phyloP scores from a whole-genome alignment of 2,329 filamentous ascomycete species.

The Purpureocillium lavendulum region DNA sequence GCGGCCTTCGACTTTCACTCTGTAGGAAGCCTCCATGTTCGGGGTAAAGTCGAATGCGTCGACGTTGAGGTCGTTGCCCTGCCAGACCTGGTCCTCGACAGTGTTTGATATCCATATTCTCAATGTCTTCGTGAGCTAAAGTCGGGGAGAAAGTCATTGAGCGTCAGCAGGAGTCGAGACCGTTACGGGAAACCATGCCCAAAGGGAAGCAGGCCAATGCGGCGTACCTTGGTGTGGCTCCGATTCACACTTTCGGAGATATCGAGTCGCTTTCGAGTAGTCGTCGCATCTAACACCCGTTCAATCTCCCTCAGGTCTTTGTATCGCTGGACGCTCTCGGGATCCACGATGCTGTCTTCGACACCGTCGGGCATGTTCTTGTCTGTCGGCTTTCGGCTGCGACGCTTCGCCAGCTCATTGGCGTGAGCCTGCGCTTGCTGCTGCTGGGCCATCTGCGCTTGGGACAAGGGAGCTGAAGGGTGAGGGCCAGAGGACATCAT shows the following conservation, averaged over 20 bases:
- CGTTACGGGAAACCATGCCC: too few relatives aligned
- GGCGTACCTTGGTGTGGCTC: constrained; percentile 57
- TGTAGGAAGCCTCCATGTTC: constrained; percentile 70
- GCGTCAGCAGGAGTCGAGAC: not conserved
- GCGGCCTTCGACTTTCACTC: constrained; percentile 85
- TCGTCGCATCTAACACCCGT: constrained; percentile 79
- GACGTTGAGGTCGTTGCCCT: constrained; percentile 58
- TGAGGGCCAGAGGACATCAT: constrained; percentile 49
- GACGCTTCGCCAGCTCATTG: constrained; percentile 64
- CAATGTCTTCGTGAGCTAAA: constrained; percentile 69
- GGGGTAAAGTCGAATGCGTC: constrained; percentile 77
- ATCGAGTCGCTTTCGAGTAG: constrained; percentile 90
- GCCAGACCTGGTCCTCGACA: constrained; percentile 90
- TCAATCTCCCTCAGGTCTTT: constrained; percentile 78
- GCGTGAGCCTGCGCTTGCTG: constrained; percentile 45
- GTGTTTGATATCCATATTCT: constrained; percentile 95
- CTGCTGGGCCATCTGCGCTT: constrained; percentile 43
- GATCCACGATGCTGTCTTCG: constrained; percentile 67
- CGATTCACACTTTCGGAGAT: constrained; percentile 35
- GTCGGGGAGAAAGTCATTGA: not conserved
- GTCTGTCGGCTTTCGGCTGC: constrained; percentile 85
- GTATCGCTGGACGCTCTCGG: constrained; percentile 76
- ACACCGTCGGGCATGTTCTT: constrained; percentile 89
- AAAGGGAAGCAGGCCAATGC: too few relatives aligned
- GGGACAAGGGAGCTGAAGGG: constrained; percentile 41